Evolutionary conservation across 2,329 filamentous ascomycete genomes (phyloP).

Genomic region (Aureobasidium mangrovei): DNA sequence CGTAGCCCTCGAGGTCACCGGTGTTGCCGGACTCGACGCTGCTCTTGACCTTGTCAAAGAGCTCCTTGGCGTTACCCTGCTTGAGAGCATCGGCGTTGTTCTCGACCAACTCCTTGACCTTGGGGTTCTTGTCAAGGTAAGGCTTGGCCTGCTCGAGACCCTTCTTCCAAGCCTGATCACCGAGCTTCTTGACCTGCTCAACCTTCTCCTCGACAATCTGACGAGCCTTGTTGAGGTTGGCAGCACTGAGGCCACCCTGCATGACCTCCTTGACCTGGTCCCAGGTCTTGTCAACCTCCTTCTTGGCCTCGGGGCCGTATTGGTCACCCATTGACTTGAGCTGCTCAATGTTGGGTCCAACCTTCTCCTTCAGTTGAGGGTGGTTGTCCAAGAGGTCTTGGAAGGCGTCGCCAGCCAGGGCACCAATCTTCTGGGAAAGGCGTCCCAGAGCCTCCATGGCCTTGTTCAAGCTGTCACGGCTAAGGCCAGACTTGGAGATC

Average conservation of each 20-base stretch:
- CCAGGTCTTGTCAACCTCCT: conserved; percentile 66
- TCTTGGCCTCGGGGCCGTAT: conserved; percentile 68
- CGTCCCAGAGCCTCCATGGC: conserved; percentile 44
- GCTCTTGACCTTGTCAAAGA: conserved; percentile 54
- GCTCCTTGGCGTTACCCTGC: conserved; percentile 54
- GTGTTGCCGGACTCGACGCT: conserved; percentile 54
- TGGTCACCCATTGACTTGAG: conserved; percentile 60
- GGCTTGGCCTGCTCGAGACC: conserved; percentile 62
- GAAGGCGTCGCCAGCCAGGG: conserved; percentile 54
- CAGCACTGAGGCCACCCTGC: conserved; percentile 50
- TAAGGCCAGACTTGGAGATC: conserved; percentile 52
- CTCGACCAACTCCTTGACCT: conserved; percentile 63
- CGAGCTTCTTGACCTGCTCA: conserved; percentile 56
- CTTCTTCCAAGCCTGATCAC: conserved; percentile 65
- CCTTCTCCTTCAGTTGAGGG: conserved; percentile 61
- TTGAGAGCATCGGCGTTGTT: conserved; percentile 61
- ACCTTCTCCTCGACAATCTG: conserved; percentile 62
- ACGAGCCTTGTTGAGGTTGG: conserved; percentile 47
- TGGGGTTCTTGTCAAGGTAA: conserved; percentile 65
- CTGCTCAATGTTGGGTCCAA: conserved; percentile 59
- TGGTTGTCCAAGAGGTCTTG: conserved; percentile 63
- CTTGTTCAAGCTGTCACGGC: conserved; percentile 52
- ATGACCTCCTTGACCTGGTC: conserved; percentile 56
- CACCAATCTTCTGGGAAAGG: conserved; percentile 53
- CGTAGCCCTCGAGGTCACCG: conserved; percentile 51